Conservation (phyloP, 768 basidiomycete genomes). For the Trametes elegans region DNA sequence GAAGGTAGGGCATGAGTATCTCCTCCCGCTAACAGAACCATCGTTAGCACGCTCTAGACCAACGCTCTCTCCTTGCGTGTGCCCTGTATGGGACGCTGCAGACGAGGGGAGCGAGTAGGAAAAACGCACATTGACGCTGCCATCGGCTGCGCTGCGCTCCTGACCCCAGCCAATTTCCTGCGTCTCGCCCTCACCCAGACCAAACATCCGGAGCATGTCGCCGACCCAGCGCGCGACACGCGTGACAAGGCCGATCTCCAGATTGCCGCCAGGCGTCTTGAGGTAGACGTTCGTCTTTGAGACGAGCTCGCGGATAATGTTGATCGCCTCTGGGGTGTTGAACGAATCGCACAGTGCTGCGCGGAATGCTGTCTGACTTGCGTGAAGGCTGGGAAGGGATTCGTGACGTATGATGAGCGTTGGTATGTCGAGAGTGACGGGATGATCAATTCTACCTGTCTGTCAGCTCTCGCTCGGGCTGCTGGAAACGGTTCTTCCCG, state of each 20-base stretch:
- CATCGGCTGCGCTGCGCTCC: conserved; percentile 42
- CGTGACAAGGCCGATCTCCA: conserved; percentile 64
- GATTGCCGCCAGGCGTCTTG: conserved; percentile 53
- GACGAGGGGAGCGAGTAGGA: neutral
- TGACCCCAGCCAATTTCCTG: conserved; percentile 86
- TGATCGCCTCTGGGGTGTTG: conserved; percentile 86
- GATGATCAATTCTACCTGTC: conserved; percentile 45
- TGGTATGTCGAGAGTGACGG: too few relatives aligned
- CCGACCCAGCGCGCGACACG: conserved; percentile 68
- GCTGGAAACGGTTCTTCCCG: conserved; percentile 63
- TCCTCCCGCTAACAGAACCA: conserved; percentile 65
- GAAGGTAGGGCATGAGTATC: conserved; percentile 84
- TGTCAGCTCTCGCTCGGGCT: conserved; percentile 66
- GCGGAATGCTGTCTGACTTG: conserved; percentile 77
- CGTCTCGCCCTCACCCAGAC: conserved; percentile 68
- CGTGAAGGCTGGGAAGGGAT: conserved; percentile 56
- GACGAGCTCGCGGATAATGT: conserved; percentile 75
- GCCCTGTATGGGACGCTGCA: too few relatives aligned
- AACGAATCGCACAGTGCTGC: conserved; percentile 93
- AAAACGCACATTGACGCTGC: conserved; percentile 50
- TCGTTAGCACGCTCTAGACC: conserved; percentile 9
- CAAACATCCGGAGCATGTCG: conserved; percentile 74
- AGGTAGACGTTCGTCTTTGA: conserved; percentile 89
- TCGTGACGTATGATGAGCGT: too few relatives aligned
- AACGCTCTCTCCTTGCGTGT: too few relatives aligned